Conservation (phyloP, 2,329 filamentous ascomycete genomes). For the Trichoderma sp. region DNA sequence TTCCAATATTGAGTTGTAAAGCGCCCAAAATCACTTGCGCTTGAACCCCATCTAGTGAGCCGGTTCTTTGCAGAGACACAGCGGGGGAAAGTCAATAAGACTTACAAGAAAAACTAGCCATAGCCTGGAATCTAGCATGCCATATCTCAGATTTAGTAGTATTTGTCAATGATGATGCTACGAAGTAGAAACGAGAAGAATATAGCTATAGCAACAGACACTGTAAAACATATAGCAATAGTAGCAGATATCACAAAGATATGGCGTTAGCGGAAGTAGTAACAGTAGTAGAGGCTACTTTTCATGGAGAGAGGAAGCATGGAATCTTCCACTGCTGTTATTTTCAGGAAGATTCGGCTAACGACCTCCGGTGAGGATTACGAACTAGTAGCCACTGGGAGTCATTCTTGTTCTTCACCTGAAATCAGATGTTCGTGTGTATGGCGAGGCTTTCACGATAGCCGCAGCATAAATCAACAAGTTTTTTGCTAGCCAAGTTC, state of each 20-base stretch:
- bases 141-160: not conserved
- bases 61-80: not conserved
- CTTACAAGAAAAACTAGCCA: too few species aligned
- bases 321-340: too few species aligned
- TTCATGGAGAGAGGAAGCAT: too few species aligned
- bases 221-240: too few species aligned
- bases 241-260: not conserved
- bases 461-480: not conserved
- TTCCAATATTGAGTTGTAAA: not conserved
- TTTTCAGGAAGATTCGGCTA: not conserved
- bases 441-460: not conserved
- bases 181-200: not conserved
- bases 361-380: not conserved
- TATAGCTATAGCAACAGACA: not conserved
- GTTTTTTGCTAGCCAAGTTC: not conserved
- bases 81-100: not conserved
- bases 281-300: not conserved
- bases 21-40: not conserved
- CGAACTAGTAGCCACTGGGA: not conserved
- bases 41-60: not conserved
- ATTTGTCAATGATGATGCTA: not conserved
- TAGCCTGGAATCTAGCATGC: not conserved
- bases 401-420: not conserved
- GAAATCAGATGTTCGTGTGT: not conserved
- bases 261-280: too few species aligned